Evolutionary conservation across 495 filamentous ascomycete species (phyloP), one percentile per base, ranked within the genome.

Genomic region (Penicillium canescens): DNA sequence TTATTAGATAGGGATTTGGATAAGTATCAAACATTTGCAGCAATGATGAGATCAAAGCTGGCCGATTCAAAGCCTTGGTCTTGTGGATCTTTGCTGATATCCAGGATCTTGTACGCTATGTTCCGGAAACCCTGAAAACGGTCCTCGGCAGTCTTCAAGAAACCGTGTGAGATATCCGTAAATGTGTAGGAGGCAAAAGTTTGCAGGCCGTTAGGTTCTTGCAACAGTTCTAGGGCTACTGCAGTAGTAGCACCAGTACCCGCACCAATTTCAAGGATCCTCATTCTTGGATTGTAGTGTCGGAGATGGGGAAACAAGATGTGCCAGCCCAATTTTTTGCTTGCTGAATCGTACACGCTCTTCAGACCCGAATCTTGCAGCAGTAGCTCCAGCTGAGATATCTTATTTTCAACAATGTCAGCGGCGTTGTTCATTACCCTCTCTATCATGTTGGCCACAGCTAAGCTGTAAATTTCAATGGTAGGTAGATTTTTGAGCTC

Each of bases 1-100:
- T 18, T 18, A 18, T 18, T 1, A 18, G 18, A 18, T 18, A 18
- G 18, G 18, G 18, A 18, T 18, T 18, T 18, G 1, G 1, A 18
- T 1, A 1, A 18, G 18, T 18, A 18, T 18, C 18, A 18, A 18
- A 59, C 40, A 0, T 76, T 72, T 9, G 70, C 58, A 0, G 77
- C 80, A 14, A 83, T 54, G 8, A 85, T 60, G 4, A 85, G 49
- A 52, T 85, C 80, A 59, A 77, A 85, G 0, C 52, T 50, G 3
- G 47, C 71, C 8, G 39, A 37, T 21, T 73, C 62, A 42, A 80
- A 78, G 2, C 78, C 80, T 56, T 85, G 81, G 13, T 60, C 44
- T 2, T 50, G 38, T 4, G 77, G 76, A 40, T 78, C 74, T 26
- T 64, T 54, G 20, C 72, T 68, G 31, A 82, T 79, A 46, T 85